Evolutionary conservation across 2,329 filamentous ascomycete genomes (phyloP).

Genomic region (Pseudocercospora pini-densiflorae): DNA sequence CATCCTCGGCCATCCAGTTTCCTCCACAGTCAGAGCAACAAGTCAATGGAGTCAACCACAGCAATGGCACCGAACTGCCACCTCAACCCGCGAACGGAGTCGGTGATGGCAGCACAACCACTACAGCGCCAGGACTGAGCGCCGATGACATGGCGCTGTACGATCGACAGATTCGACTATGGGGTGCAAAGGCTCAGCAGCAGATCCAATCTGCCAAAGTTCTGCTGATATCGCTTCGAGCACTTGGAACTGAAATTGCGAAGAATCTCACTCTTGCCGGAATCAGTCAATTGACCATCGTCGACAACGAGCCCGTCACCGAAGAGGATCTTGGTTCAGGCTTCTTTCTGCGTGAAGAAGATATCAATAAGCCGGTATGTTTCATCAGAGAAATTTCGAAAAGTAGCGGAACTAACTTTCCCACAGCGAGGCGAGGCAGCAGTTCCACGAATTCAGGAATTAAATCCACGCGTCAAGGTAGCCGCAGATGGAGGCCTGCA

Average conservation of each 20-base stretch:
- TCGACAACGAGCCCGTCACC: slow-evolving; percentile 76
- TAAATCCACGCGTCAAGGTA: slow-evolving; percentile 87
- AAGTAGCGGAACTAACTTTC: not conserved
- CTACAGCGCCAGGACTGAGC: slow-evolving; percentile 36
- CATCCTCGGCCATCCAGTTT: slow-evolving; percentile 1
- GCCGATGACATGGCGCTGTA: slow-evolving; percentile 95
- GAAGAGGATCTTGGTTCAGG: slow-evolving; percentile 73
- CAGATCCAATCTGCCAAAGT: slow-evolving; percentile 85
- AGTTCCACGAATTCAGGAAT: slow-evolving; percentile 73
- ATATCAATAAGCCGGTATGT: slow-evolving; percentile 73
- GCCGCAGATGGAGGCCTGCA: slow-evolving; percentile 51
- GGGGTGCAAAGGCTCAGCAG: slow-evolving; percentile 94
- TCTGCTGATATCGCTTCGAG: slow-evolving; percentile 84
- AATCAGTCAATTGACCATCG: slow-evolving; percentile 84
- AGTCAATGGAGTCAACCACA: slow-evolving; percentile 21
- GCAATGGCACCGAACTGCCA: slow-evolving; percentile 12
- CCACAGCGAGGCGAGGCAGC: slow-evolving; percentile 78
- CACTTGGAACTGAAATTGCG: slow-evolving; percentile 89
- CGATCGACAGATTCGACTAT: slow-evolving; percentile 94
- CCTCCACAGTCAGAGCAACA: slow-evolving; percentile 1
- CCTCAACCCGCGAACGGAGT: slow-evolving; percentile 25
- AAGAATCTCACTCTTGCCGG: slow-evolving; percentile 97
- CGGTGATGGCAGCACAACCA: slow-evolving; percentile 24
- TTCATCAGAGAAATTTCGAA: not conserved
- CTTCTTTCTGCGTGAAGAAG: slow-evolving; percentile 74